Evolutionary conservation across 768 basidiomycete species (phyloP).

Genomic region (Pulveroboletus ravenelii): DNA sequence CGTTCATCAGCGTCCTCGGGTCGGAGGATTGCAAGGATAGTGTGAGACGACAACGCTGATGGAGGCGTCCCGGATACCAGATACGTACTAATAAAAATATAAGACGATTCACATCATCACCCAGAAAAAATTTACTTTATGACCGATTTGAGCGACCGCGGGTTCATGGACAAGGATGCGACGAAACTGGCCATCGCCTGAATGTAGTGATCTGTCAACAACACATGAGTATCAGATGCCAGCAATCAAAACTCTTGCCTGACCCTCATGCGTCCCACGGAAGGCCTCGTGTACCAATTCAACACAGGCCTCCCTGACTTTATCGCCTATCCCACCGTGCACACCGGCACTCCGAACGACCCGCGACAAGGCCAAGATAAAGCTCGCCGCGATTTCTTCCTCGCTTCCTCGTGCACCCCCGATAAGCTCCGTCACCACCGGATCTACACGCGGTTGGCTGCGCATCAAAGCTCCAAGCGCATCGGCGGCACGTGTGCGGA

Average conservation of each 20-base stretch:
- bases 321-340: slow-evolving; percentile 27
- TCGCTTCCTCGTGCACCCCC: slow-evolving; percentile 59
- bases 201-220: slow-evolving; percentile 56
- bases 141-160: slow-evolving; percentile 60
- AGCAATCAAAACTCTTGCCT: rapidly evolving
- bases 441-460: slow-evolving; percentile 86
- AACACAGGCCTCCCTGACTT: slow-evolving; percentile 63
- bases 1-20: slow-evolving; percentile 37
- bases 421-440: slow-evolving; percentile 87
- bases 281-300: slow-evolving; percentile 81
- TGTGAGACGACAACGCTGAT: slow-evolving; percentile 55
- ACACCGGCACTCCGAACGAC: slow-evolving; percentile 16
- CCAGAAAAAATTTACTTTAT: slow-evolving; percentile 44
- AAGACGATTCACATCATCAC: background rate
- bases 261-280: slow-evolving; percentile 65
- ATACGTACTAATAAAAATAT: slow-evolving; percentile 41
- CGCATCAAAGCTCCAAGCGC: slow-evolving; percentile 89
- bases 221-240: background rate
- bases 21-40: slow-evolving; percentile 53
- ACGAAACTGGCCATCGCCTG: slow-evolving; percentile 62
- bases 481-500: slow-evolving; percentile 76
- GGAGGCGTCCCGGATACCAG: slow-evolving; percentile 67
- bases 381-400: slow-evolving; percentile 18
- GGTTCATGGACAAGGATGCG: slow-evolving; percentile 54
- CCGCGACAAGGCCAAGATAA: too few relatives aligned